Conservation (phyloP, 2,329 filamentous ascomycete species). For the Aspergillus floridensis region DNA sequence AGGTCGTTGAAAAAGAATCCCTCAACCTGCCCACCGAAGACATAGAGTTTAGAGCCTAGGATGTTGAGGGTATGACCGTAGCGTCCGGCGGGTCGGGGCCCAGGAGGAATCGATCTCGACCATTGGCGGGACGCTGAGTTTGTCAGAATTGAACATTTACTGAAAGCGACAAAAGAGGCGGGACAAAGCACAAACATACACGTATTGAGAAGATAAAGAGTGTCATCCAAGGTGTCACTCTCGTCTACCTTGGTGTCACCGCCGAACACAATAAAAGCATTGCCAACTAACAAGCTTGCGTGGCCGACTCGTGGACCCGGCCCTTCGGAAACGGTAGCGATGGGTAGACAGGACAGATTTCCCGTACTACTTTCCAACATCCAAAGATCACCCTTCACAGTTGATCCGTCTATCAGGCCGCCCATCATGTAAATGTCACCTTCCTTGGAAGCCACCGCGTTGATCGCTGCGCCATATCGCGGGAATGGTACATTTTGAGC, state of each 20-base stretch:
- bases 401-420: constrained; percentile 88
- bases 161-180: background rate
- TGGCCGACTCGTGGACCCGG: constrained; percentile 94
- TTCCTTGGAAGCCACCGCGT: constrained; percentile 88
- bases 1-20: constrained; percentile 98
- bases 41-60: constrained; percentile 91
- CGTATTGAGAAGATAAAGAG: constrained; percentile 92
- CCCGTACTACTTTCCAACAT: constrained; percentile 85
- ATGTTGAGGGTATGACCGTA: constrained; percentile 98
- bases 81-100: constrained; percentile 79
- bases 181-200: constrained; percentile 61
- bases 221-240: constrained; percentile 86
- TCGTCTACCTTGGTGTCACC: constrained; percentile 98
- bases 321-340: constrained; percentile 88
- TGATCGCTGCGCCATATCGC: constrained; percentile 94
- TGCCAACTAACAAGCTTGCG: constrained; percentile 88
- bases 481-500: constrained; percentile 85
- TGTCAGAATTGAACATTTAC: constrained; percentile 14
- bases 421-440: constrained; percentile 98
- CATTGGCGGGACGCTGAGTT: constrained; percentile 89
- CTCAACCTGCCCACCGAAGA: constrained; percentile 96
- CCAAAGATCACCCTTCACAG: constrained; percentile 96
- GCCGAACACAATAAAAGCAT: constrained; percentile 98
- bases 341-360: constrained; percentile 84
- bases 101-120: constrained; percentile 88